Base-by-base conservation (phyloP, 768 basidiomycete species). In the Neoboletus subvelutipes region DNA sequence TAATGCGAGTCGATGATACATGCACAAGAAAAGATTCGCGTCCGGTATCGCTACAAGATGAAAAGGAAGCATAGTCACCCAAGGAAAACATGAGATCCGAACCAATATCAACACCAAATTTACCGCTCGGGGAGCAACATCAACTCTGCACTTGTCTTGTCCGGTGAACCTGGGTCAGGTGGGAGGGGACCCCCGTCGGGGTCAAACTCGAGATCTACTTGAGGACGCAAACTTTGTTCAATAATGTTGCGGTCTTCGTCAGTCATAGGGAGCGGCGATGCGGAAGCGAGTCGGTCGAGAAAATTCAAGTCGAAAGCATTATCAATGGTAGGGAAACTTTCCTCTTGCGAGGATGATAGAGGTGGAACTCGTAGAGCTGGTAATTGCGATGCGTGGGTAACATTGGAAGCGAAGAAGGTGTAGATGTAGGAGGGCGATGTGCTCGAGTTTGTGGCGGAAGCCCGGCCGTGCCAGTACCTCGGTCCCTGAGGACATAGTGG, bases 401-500 rank as follows among this genome's bases (percentile, higher is more conserved):
- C 80, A 9, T 77, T 71, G 45, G 73, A 62, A 12, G 77, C 67
- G 64, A 85, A 83, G 65, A 83, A 82, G 3, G 79, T 78, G 53
- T 80, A 80, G 48, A 78, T 66, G 43, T 67, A 62, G 43, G 62
- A 31, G 55, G 62, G 50, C 10, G 64, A 57, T 57, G 65, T 45
- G 52, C 54, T 61, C 45, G 62, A 52, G 58, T 41, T 47, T 24
- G 63, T 18, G 17, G 50, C 18, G 1, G 71, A 61, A 5, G 66
- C 49, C 1, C 54, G 55, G 26, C 66, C 63, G 50, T 77, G 77
- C 77, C 77, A 79, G 50, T 78, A 78, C 45, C 70, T 67, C 12
- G 75, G 72, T 7, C 78, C 78, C 58, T 79, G 76, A 6, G 80
- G 79, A 26, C 67, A 72, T 26, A 70, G 56, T 8, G 70, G 71